Conservation (phyloP, 768 basidiomycete genomes). For the Leccinum variicolor region DNA sequence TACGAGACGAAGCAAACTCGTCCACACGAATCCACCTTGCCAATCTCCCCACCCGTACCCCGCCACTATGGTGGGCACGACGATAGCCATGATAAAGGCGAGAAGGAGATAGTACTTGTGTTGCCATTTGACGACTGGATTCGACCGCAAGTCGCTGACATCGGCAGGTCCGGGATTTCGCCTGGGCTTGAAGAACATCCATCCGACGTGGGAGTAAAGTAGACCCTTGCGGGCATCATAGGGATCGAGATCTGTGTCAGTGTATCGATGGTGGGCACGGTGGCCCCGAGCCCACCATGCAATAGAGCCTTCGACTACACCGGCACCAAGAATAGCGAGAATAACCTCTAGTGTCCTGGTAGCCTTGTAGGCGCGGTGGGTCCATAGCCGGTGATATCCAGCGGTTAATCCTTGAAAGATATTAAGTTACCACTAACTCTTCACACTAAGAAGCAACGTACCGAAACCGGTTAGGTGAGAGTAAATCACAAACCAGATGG, state of each 20-base stretch:
- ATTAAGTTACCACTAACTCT: not conserved
- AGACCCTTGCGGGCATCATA: conserved; percentile 88
- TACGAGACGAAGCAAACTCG: conserved; percentile 50
- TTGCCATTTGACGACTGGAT: conserved; percentile 78
- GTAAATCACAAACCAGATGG: conserved; percentile 25
- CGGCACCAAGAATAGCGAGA: conserved; percentile 79
- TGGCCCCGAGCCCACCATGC: conserved; percentile 97
- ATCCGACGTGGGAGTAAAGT: conserved; percentile 78
- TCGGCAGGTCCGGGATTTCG: conserved; percentile 84
- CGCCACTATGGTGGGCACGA: conserved; percentile 54
- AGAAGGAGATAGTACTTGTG: conserved; percentile 70
- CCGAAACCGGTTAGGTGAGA: conserved; percentile 76
- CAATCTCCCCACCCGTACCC: conserved; percentile 24
- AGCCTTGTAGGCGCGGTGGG: conserved; percentile 91
- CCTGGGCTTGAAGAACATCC: conserved; percentile 89
- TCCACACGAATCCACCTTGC: conserved; percentile 25
- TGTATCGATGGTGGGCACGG: conserved; percentile 92
- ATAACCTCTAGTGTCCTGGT: conserved; percentile 77
- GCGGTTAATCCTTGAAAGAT: conserved; percentile 63
- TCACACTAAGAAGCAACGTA: conserved; percentile 28
- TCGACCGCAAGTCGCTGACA: conserved; percentile 76
- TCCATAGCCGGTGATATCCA: conserved; percentile 94
- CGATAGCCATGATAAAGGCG: conserved; percentile 61
- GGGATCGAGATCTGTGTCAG: conserved; percentile 91
- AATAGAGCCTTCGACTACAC: conserved; percentile 91